A percentile compares a stretch with the other conserved stretches of the same genome.
phyloP scores from a whole-genome alignment of 2,329 filamentous ascomycete genomes.

The Gaeumannomyces tritici region DNA sequence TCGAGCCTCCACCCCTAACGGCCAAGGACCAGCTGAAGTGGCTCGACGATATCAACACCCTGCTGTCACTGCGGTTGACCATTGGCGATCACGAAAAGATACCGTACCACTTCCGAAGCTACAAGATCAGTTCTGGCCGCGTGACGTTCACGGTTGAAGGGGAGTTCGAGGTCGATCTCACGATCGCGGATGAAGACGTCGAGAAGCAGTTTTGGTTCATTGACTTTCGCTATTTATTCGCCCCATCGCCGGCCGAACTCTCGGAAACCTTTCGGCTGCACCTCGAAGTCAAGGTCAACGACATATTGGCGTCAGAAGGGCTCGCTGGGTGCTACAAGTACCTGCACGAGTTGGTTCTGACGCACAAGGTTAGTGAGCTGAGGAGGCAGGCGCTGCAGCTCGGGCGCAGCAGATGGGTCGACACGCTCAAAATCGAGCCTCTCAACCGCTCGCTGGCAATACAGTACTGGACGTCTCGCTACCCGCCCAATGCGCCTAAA shows the following conservation, averaged over 20 bases:
- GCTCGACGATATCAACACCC: conserved; percentile 72
- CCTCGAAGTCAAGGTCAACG: conserved; percentile 65
- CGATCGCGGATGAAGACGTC: conserved; percentile 77
- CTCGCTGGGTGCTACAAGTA: conserved; percentile 75
- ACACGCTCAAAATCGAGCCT: conserved; percentile 66
- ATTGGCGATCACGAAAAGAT: conserved; percentile 70
- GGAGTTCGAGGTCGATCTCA: conserved; percentile 90
- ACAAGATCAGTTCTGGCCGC: conserved; percentile 72
- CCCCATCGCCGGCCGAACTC: conserved; percentile 53
- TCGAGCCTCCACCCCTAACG: conserved; percentile 62
- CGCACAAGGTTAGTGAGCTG: conserved; percentile 80
- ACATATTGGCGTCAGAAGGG: conserved; percentile 58
- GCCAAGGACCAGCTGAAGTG: conserved; percentile 63
- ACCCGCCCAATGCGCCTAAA: conserved; percentile 50
- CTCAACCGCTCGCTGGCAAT: conserved; percentile 75
- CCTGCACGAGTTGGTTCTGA: conserved; percentile 79
- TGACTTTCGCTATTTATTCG: conserved; percentile 78
- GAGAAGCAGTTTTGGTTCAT: conserved; percentile 88
- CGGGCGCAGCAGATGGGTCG: conserved; percentile 63
- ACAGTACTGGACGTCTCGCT: conserved; percentile 77
- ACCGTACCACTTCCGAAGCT: conserved; percentile 68
- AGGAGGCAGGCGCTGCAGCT: conserved; percentile 68
- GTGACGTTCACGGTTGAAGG: conserved; percentile 75
- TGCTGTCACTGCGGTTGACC: conserved; percentile 74
- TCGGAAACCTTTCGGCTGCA: conserved; percentile 53